phyloP scores from a whole-genome alignment of 1,284 basidiomycete species.

The Farysia itapuensis region DNA sequence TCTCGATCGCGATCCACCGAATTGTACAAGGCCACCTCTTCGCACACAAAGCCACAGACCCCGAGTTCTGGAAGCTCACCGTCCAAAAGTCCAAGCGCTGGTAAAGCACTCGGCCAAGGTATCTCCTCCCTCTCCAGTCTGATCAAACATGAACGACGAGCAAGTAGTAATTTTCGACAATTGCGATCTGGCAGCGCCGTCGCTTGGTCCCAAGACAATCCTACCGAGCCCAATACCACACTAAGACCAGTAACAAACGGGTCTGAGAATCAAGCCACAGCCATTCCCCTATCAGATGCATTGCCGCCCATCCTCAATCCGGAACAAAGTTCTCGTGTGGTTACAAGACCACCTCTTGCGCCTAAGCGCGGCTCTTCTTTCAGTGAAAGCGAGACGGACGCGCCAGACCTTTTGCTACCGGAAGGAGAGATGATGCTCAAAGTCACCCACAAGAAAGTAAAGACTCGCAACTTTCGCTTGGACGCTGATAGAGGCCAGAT shows the following conservation, averaged over 20 bases:
- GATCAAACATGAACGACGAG: conserved; percentile 16
- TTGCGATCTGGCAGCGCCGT: conserved; percentile 26
- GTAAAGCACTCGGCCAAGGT: conserved; percentile 10
- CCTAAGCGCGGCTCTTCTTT: no score
- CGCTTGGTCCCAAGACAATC: no score
- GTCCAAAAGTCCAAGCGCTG: conserved; percentile 8
- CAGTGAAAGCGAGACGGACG: no score
- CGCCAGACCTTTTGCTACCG: conserved; percentile 18
- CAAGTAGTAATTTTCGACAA: conserved; percentile 21
- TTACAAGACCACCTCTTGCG: no score
- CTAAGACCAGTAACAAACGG: no score
- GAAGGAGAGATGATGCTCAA: conserved; percentile 71
- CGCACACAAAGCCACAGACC: neutral
- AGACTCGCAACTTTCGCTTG: conserved; percentile 72
- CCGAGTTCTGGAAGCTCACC: conserved; percentile 8
- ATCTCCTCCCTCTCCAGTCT: conserved; percentile 16
- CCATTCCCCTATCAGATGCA: no score
- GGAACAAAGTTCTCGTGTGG: neutral
- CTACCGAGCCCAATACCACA: no score
- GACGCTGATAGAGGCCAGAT: conserved; percentile 79
- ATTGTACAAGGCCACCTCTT: neutral
- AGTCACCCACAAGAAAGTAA: conserved; percentile 80
- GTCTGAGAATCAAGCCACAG: no score
- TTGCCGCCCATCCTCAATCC: neutral
- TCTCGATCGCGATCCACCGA: neutral